Base-by-base conservation (phyloP, 2,329 filamentous ascomycete species). In the Paecilomyces variotii region DNA sequence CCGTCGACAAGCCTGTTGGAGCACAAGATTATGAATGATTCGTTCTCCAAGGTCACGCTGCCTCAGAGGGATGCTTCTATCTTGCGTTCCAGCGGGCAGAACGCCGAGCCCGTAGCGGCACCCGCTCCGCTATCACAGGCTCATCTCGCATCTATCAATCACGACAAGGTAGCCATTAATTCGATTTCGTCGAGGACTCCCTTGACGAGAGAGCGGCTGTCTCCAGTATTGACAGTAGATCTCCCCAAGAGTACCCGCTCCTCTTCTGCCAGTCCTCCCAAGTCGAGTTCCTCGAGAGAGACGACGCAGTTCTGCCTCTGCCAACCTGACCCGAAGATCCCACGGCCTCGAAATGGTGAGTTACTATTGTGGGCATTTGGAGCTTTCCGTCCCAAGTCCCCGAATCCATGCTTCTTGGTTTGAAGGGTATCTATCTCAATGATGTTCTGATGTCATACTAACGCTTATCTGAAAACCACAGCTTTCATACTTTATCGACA, bases 401-500 rank as follows among this genome's bases (percentile, higher is more conserved):
- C 3, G 39, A 14, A 19, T 14, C 19, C 39, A 19, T 45, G n/a
- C 9, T 45, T 14, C 19, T 45, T 2, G 39, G 7, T 19, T 45
- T 45, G 5, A 45, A 45, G 4, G 35, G 1, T 19, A 3, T n/a
- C 39, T 2, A 6, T 45, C 39, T 9, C 4, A 19, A 19, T 19
- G 30, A 24, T 24, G n/a, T 45, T 45, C 32, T 34, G 9, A 11
- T 12, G 39, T 9, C 7, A 30, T 66, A 63, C 64, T 70, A 69
- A 63, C 69, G 63, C 12, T 64, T 60, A 65, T 72, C 69, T 32
- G 45, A 51, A 10, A 51, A 71, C 5, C 9, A 72, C 73, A 99
- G 94, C 93, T 55, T 99, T 99, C 78, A 99, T 99, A 65, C 82
- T 99, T 67, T 99, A 96, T 78, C 91, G 94, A 45, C 92, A 97